Base-by-base conservation (phyloP, 345 rosid genomes). In the Salix exigua region DNA sequence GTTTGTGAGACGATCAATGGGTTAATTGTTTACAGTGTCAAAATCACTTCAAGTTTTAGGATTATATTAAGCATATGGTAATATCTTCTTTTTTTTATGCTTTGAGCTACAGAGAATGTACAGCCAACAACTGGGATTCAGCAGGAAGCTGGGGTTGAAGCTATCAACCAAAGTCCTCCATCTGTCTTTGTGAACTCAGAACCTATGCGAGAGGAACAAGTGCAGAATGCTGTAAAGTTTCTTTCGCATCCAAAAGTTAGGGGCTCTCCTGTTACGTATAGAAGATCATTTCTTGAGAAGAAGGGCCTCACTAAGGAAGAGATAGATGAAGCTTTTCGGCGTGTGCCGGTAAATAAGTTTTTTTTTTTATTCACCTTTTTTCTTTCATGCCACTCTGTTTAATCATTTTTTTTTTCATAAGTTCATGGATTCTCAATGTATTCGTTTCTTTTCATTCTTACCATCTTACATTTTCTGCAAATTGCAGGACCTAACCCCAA, bases 301-400 rank as follows among this genome's bases (percentile, higher is more conserved):
- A 96, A 96, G 82, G 99, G 98, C 42, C 94, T 96, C 35, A 92
- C 97, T 4, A 96, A 89, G 82, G 97, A 96, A 87, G 99, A 96
- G 85, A 92, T 96, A 9, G 97, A 96, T 58, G 99, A 94, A 88
- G 99, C 99, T 6, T 96, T 96, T 79, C 90, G 79, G 21, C 95
- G 95, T 63, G 98, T 96, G 21, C 99, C 99, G 25, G 99, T 96
- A 83, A 85, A 89, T 66, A 31, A 71, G 70, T 82, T 55, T 46
- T 75, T 31, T 33, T 12, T 68, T 50, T 31, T 16, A 21, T 6
- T 23, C 40, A 28, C 30, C 55, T 68, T 19, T 25, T 63, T 35
- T 66, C 50, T 44, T 25, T 14, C 53, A 18, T 46, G 63, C 40
- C 25, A 40, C 53, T 14, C 35, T 48, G 23, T 65, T 44, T 21